Evolutionary conservation across 345 rosid genomes (phyloP).

Genomic region (Rhizophora mangle): DNA sequence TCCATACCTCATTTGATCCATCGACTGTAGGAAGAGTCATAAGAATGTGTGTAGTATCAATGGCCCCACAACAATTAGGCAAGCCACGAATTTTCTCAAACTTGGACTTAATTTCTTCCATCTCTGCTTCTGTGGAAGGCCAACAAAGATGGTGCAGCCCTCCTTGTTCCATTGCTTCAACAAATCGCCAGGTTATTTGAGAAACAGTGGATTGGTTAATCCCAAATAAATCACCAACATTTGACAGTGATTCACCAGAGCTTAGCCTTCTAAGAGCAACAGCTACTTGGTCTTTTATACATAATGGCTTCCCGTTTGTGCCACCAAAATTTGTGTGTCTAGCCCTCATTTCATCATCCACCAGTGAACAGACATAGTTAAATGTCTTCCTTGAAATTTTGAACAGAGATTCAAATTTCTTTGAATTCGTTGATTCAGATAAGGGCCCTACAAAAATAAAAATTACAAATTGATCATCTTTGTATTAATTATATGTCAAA

Average conservation of each 20-base stretch:
- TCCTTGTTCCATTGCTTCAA: conserved; percentile 74
- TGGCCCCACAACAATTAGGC: conserved; percentile 60
- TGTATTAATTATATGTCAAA: neutral
- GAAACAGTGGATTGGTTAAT: conserved; percentile 72
- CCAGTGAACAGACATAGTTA: conserved; percentile 66
- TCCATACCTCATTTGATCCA: conserved; percentile 44
- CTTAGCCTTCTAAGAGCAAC: conserved; percentile 73
- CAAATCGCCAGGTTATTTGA: conserved; percentile 75
- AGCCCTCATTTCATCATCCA: conserved; percentile 55
- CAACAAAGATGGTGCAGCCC: conserved; percentile 58
- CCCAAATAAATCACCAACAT: conserved; percentile 59
- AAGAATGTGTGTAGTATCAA: conserved; percentile 52
- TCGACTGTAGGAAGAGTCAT: conserved; percentile 52
- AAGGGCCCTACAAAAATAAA: conserved; percentile 37
- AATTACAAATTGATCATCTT: neutral
- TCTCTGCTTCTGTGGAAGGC: conserved; percentile 52
- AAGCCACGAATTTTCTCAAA: conserved; percentile 58
- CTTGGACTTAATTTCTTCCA: conserved; percentile 49
- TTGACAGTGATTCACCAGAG: conserved; percentile 70
- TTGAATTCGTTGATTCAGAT: conserved; percentile 39
- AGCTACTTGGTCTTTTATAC: conserved; percentile 60
- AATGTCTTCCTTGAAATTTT: conserved; percentile 68
- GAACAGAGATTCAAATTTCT: conserved; percentile 58
- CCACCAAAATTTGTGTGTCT: conserved; percentile 48
- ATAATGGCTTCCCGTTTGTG: conserved; percentile 44